phyloP scores from a whole-genome alignment of 2,329 filamentous ascomycete genomes.

The Xylariaceae sp. region DNA sequence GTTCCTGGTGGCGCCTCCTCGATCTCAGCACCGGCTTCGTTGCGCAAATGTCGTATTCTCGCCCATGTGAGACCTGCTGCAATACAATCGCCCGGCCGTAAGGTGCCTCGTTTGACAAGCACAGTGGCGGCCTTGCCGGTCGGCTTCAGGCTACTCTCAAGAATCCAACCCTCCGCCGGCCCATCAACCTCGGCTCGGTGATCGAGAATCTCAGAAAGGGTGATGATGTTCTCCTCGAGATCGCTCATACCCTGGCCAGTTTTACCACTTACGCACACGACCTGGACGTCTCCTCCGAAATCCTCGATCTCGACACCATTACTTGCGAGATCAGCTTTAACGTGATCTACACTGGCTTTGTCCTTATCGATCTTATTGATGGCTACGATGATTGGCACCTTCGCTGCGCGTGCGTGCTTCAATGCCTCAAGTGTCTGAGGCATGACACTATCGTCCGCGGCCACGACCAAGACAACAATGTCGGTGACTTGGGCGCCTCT shows the following conservation, averaged over 20 bases:
- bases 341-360: slow-evolving; percentile 75
- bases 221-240: slow-evolving; percentile 86
- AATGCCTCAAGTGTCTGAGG: slow-evolving; percentile 95
- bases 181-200: slow-evolving; percentile 79
- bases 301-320: slow-evolving; percentile 93
- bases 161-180: slow-evolving; percentile 86
- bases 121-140: slow-evolving; percentile 86
- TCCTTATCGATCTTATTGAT: slow-evolving; percentile 97
- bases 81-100: slow-evolving; percentile 78
- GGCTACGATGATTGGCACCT: slow-evolving; percentile 94
- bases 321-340: slow-evolving; percentile 83
- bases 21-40: slow-evolving; percentile 78
- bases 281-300: slow-evolving; percentile 91
- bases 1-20: slow-evolving; percentile 80
- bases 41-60: slow-evolving; percentile 78
- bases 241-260: slow-evolving; percentile 90
- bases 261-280: slow-evolving; percentile 88
- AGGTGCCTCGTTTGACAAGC: slow-evolving; percentile 83
- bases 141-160: slow-evolving; percentile 87
- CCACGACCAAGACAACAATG: slow-evolving; percentile 93
- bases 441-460: slow-evolving; percentile 96
- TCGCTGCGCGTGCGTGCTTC: slow-evolving; percentile 84
- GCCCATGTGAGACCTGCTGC: slow-evolving; percentile 90
- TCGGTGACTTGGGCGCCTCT: slow-evolving; percentile 95
- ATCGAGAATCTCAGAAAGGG: slow-evolving; percentile 87